phyloP scores from a whole-genome alignment of 2,329 filamentous ascomycete genomes.

The Ophiostoma montium region DNA sequence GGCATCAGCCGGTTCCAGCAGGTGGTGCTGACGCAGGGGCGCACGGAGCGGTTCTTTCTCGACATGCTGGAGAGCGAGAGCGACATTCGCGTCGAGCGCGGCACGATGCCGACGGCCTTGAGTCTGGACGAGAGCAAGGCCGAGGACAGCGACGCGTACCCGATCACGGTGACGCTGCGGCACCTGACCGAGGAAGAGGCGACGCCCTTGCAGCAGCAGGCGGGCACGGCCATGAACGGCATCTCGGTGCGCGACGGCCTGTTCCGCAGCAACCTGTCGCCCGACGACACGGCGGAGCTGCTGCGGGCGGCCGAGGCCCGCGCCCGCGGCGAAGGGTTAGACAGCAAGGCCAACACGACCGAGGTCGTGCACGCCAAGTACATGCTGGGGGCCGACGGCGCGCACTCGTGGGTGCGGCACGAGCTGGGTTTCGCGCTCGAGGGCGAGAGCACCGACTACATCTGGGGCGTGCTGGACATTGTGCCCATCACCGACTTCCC shows the following conservation, averaged over 20 bases:
- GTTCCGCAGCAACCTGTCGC: conserved; percentile 42
- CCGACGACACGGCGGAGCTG: conserved; percentile 43
- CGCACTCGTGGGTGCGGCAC: conserved; percentile 8
- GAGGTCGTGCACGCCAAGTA: conserved; percentile 10
- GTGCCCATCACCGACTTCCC: conserved; percentile 19
- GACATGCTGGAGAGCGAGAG: conserved; percentile 32
- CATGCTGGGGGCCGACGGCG: conserved; percentile 11
- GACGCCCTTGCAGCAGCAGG: conserved; percentile 25
- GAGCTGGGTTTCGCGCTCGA: conserved; percentile 14
- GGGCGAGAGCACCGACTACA: conserved; percentile 18
- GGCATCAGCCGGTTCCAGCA: conserved; percentile 51
- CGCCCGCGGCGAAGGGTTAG: background rate
- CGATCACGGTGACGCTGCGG: conserved; percentile 45
- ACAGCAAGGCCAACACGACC: conserved; percentile 11
- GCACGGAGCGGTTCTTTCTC: conserved; percentile 53
- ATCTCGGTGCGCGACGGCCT: conserved; percentile 37
- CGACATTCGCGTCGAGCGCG: conserved; percentile 35
- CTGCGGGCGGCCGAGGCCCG: conserved; percentile 15
- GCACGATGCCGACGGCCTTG: conserved; percentile 41
- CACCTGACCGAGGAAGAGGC: conserved; percentile 23
- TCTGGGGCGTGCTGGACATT: conserved; percentile 20
- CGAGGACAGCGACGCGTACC: conserved; percentile 39
- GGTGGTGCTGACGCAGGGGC: conserved; percentile 55
- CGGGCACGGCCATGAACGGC: conserved; percentile 16
- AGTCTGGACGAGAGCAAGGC: conserved; percentile 36